Evolutionary conservation across 139 green algal genomes (phyloP).

Genomic region (Picocystis salinarum): DNA sequence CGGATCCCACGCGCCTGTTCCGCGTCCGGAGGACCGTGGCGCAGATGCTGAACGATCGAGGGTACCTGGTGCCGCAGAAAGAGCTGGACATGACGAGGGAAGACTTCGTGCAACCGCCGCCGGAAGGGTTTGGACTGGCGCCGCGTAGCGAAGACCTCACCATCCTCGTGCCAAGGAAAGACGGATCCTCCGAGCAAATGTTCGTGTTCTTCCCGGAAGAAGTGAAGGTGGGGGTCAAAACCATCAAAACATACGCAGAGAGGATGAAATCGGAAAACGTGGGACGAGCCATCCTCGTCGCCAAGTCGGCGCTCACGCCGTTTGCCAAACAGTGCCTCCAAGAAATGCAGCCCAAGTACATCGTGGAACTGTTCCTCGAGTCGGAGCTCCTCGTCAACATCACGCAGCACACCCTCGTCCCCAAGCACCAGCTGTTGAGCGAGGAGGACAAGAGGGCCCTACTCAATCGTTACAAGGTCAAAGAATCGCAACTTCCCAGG

Average conservation of each 20-base stretch:
- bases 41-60: constrained; percentile 78
- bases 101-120: too few species aligned
- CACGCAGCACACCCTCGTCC: constrained; percentile 81
- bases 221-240: constrained; percentile 75
- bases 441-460: constrained; percentile 72
- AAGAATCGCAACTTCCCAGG: constrained; percentile 83
- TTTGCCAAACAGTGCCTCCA: constrained; percentile 47
- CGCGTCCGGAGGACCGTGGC: constrained; percentile 52
- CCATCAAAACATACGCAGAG: constrained; percentile 75
- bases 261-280: constrained; percentile 74
- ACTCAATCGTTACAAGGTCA: constrained; percentile 74
- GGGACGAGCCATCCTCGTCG: constrained; percentile 68
- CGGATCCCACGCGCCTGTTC: constrained; percentile 35
- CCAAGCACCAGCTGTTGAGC: constrained; percentile 64
- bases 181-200: constrained; percentile 44
- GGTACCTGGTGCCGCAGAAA: constrained; percentile 65
- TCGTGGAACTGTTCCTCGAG: constrained; percentile 77
- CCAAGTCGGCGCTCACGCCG: constrained; percentile 38
- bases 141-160: constrained; percentile 59
- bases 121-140: constrained; percentile 53
- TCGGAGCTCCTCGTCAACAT: constrained; percentile 93
- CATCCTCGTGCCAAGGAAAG: constrained; percentile 45
- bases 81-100: constrained; percentile 55
- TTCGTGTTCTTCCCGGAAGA: constrained; percentile 94
- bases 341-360: constrained; percentile 52